These are phyloP conservation scores for Crithidia brevicula DNA, from an alignment of 208 protist species.

Conservation along the genomic window DNA sequence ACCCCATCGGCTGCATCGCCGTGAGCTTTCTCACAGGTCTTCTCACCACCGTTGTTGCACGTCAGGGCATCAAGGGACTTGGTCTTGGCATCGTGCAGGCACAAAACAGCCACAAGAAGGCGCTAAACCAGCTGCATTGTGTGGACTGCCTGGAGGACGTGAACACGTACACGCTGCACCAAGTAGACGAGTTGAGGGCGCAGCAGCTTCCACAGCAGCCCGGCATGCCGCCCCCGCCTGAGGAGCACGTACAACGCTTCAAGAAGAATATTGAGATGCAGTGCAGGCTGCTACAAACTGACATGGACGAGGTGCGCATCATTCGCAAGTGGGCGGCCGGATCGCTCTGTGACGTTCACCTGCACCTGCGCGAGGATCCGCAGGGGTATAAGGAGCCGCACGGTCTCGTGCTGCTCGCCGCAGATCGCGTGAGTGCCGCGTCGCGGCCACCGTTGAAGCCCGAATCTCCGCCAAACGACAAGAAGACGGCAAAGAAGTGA, in stretches of 20 bases:
- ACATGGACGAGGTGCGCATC: conserved; percentile 72
- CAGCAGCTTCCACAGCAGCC: conserved; percentile 63
- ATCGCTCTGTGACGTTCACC: conserved; percentile 65
- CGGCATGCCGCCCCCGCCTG: conserved; percentile 74
- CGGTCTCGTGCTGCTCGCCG: conserved; percentile 50
- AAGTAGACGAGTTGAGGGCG: conserved; percentile 58
- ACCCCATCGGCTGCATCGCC: conserved; percentile 55
- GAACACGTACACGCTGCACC: conserved; percentile 55
- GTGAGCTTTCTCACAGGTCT: conserved; percentile 44
- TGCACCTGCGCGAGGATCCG: conserved; percentile 58
- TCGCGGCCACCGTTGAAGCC: conserved; percentile 7
- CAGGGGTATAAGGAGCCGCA: conserved; percentile 39
- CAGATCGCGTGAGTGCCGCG: conserved; percentile 42
- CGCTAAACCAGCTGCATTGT: conserved; percentile 58
- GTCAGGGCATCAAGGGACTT: conserved; percentile 56
- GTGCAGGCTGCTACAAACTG: conserved; percentile 63
- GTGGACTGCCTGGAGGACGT: conserved; percentile 85
- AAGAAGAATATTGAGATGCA: conserved; percentile 62
- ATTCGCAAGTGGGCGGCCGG: conserved; percentile 40
- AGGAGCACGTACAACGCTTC: conserved; percentile 64
- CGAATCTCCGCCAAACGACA: conserved; percentile 6
- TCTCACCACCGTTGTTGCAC: conserved; percentile 40
- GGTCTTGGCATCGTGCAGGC: conserved; percentile 72
- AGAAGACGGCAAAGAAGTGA: conserved; percentile 4
- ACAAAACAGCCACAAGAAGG: conserved; percentile 74